Percentiles rank a stretch among this genome's conserved stretches.
These are phyloP conservation scores for Erodium maritimum DNA, from an alignment of 345 rosid genomes.

Conservation along the genomic window DNA sequence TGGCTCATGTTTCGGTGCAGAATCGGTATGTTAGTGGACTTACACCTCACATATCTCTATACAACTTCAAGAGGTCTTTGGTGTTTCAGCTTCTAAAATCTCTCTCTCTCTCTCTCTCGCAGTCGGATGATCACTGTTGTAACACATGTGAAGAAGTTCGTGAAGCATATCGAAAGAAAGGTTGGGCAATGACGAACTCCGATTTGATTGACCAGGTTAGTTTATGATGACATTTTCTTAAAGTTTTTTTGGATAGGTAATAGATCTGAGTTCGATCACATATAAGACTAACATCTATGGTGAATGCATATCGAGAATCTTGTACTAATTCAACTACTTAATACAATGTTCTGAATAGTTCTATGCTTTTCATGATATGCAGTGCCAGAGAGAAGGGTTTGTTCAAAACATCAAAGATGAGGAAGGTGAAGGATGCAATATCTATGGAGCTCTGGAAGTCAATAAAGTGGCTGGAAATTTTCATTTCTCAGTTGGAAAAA, in stretches of 20 bases:
- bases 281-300: background rate
- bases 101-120: conserved; percentile 4
- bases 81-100: background rate
- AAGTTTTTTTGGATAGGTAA: background rate
- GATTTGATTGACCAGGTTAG: conserved; percentile 69
- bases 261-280: background rate
- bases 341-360: background rate
- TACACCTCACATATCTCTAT: background rate
- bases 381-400: conserved; percentile 91
- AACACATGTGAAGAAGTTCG: conserved; percentile 85
- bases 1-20: conserved; percentile 65
- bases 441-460: conserved; percentile 73
- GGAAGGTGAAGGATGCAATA: conserved; percentile 86
- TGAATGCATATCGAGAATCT: background rate
- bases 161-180: conserved; percentile 78
- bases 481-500: conserved; percentile 71
- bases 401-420: conserved; percentile 68
- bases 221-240: background rate
- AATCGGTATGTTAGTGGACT: conserved; percentile 21
- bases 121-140: conserved; percentile 83
- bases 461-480: conserved; percentile 89
- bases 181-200: conserved; percentile 67
- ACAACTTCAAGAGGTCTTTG: background rate
- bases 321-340: background rate
- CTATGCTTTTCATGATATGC: conserved; percentile 3